Base-by-base conservation (phyloP, 768 basidiomycete genomes). In the Tulasnella calospora region DNA sequence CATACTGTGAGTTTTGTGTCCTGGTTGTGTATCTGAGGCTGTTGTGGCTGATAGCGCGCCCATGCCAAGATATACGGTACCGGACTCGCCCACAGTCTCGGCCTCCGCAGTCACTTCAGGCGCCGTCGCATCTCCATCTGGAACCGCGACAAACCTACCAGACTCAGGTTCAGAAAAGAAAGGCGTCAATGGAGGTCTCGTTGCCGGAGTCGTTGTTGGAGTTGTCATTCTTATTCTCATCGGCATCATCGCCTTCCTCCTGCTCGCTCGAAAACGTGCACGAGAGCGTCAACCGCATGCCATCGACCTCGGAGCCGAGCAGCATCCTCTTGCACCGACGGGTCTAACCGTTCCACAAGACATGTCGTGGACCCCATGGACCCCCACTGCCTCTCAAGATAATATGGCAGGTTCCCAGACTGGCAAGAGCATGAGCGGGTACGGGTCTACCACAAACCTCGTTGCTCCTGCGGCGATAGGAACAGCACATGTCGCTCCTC, bases 111-210 rank as follows among this genome's bases (percentile, higher is more conserved):
- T 73, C 3, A 73, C 40, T 44, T 44, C 44, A 27, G 17, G n/a
- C n/a, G n/a, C 71, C 40, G 12, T 40, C 40, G n/a, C 44, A 27
- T 74, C 73, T n/a, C 44, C 73, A 35, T n/a, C 40, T 33, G 40
- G 44, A 47, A n/a, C 73, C 2, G 15, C 46, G 17, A 74, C 73
- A 35, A 74, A n/a, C 30, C 12, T 44, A n/a, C 44, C 51, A n/a
- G 40, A 33, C n/a, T 33, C 46, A 10, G 21, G 27, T 12, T 74
- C 73, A n/a, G 27, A 55, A 40, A 41, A 27, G 17, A 51, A 44
- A 74, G 23, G 73, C 44, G 51, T 67, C 73, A 74, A 27, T n/a
- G 73, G 73, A 12, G 19, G 38, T 23, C n/a, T 74, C 73, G 36
- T 47, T 12, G 73, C 46, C 8, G 73, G 73, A 35, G 73, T 74